Conservation (phyloP, 2,329 filamentous ascomycete genomes). For the Nemania serpens region DNA sequence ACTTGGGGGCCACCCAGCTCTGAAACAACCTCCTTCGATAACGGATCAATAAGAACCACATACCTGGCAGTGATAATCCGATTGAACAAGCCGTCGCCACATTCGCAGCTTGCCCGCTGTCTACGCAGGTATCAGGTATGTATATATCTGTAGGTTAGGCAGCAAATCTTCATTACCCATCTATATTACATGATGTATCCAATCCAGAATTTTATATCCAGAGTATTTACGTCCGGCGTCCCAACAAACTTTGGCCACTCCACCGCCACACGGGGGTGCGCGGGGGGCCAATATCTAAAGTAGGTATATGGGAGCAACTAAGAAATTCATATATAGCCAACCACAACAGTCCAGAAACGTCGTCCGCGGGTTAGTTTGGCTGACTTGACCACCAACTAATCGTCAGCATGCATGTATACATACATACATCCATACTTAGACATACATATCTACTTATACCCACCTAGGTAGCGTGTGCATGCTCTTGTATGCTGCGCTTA, state of each 20-base stretch:
- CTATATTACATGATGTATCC: too few relatives aligned
- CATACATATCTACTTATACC: background rate
- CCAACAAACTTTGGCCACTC: too few relatives aligned
- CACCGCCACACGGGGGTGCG: too few relatives aligned
- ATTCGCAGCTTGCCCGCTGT: too few relatives aligned
- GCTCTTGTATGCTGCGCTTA: background rate
- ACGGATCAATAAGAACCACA: background rate
- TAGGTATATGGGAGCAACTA: constrained; percentile 1
- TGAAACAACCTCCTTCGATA: constrained; percentile 17
- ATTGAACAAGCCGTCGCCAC: background rate
- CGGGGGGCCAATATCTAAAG: background rate
- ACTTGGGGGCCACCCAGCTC: background rate
- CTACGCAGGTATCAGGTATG: too few relatives aligned
- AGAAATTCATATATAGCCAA: background rate
- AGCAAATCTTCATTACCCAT: too few relatives aligned
- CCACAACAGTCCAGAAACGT: background rate
- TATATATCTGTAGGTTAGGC: too few relatives aligned
- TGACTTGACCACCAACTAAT: background rate
- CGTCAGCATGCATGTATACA: constrained; percentile 7
- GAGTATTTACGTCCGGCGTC: background rate
- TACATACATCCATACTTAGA: background rate
- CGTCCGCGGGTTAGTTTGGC: background rate
- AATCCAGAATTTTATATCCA: background rate
- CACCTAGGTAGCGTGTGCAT: background rate
- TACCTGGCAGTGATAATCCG: background rate